A percentile compares a stretch with the other conserved stretches of the same genome.
These are phyloP conservation scores for Raddia guianensis DNA, from an alignment of 176 grass and related monocot species.

Conservation along the genomic window DNA sequence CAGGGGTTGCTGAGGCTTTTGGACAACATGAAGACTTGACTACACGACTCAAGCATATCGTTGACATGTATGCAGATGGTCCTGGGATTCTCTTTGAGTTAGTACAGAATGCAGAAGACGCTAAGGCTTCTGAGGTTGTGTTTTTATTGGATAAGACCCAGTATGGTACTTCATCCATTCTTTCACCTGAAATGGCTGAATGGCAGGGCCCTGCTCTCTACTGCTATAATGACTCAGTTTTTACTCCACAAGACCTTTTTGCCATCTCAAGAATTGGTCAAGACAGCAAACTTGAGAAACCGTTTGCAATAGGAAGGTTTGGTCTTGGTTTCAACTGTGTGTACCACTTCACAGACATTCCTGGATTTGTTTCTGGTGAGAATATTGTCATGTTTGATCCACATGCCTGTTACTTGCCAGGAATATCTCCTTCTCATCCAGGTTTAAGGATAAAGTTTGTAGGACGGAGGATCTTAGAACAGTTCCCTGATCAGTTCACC, in stretches of 20 bases:
- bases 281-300: slow-evolving; percentile 98
- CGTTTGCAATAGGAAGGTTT: slow-evolving; percentile 96
- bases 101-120: slow-evolving; percentile 98
- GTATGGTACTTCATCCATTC: slow-evolving; percentile 94
- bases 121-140: slow-evolving; percentile 93
- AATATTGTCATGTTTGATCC: slow-evolving; percentile 99
- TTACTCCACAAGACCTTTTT: slow-evolving; percentile 96
- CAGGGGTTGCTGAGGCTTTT: slow-evolving; percentile 96
- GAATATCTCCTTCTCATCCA: slow-evolving; percentile 97
- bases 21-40: slow-evolving; percentile 98
- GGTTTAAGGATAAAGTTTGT: slow-evolving; percentile 92
- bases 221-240: slow-evolving; percentile 94
- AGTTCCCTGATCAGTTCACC: slow-evolving; percentile 95
- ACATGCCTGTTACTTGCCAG: slow-evolving; percentile 89
- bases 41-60: slow-evolving; percentile 91
- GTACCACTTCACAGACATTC: slow-evolving; percentile 99
- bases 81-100: slow-evolving; percentile 98
- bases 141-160: slow-evolving; percentile 97
- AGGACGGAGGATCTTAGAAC: slow-evolving; percentile 88
- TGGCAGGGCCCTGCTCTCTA: slow-evolving; percentile 98
- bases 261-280: slow-evolving; percentile 95
- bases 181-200: slow-evolving; percentile 99
- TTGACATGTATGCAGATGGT: slow-evolving; percentile 99
- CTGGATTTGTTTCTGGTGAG: slow-evolving; percentile 95
- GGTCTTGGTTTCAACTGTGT: slow-evolving; percentile 99